phyloP scores from a whole-genome alignment of 75 land plant species.

The Isoetes taiwanensis region DNA sequence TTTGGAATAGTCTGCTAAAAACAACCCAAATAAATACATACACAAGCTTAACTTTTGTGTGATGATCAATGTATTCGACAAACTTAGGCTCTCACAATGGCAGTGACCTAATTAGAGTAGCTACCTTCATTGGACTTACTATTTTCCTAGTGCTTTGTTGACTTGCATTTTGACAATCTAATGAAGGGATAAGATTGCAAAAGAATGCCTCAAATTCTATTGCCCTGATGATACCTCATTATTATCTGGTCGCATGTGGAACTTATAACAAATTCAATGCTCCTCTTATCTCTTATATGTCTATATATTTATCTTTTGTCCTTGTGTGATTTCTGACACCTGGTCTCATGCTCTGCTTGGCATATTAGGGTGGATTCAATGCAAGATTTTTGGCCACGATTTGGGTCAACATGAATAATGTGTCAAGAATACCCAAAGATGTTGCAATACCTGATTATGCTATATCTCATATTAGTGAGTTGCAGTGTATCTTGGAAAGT shows the following conservation, averaged over 20 bases:
- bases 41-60: neutral
- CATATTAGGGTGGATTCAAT: conserved; percentile 24
- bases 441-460: no score
- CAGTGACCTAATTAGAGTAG: no score
- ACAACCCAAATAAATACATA: neutral
- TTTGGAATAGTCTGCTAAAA: neutral
- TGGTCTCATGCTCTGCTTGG: neutral
- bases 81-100: no score
- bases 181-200: no score
- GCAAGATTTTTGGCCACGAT: conserved; percentile 27
- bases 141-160: no score
- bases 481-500: no score
- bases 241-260: neutral
- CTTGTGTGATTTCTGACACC: neutral
- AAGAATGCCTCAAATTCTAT: neutral
- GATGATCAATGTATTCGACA: neutral
- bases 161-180: no score
- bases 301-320: neutral
- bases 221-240: neutral
- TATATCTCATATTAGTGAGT: no score
- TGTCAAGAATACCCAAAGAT: no score
- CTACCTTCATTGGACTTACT: no score
- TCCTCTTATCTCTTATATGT: neutral
- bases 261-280: neutral
- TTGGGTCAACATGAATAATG: conserved; percentile 25